Evolutionary conservation across 192 early-diverging fungal genomes (phyloP), one percentile per base, ranked within the genome.

Genomic region (Coemansia sp.): DNA sequence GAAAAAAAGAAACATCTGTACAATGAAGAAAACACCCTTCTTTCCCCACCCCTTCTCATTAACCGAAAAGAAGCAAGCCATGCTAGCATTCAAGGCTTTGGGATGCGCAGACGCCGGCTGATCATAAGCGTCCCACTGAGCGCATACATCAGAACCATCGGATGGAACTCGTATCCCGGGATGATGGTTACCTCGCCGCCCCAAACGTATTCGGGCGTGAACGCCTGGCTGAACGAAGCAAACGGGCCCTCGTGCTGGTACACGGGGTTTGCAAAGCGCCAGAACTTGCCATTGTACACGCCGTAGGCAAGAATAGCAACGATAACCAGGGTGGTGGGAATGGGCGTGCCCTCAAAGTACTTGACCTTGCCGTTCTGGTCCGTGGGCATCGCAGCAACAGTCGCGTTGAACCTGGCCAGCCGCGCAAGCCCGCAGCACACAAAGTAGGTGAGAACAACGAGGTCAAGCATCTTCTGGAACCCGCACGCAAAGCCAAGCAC

Each of bases 291-390:
- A 25, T 65, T 51, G 38, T 72, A 75, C 4, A 90, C 69, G 41
- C 89, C 76, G 66, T 89, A 90, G 1, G 91, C 87, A 45, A 93
- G 69, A 2, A 90, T 50, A 25, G 77, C 89, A 0, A 93, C 87
- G 56, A 95, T 84, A 0, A 75, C 71, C 49, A 95, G 64, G 8
- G 90, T 88, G 2, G 91, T 92, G 2, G 94, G 95, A 53, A 97
- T 95, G 7, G 95, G 95, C 8, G 93, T 93, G 38, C 95, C 95
- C 72, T 97, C 92, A 80, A 95, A 96, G 68, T 91, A 92, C 38
- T 75, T 65, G 43, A 94, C 85, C 64, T 95, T 95, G 43, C 94
- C 94, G 10, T 81, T 83, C n/a, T 48, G 56, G 53, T 94, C 94
- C 40, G 89, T 91, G 16, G 91, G 89, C 63, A 89, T 48, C 20